phyloP scores from a whole-genome alignment of 495 filamentous ascomycete species.

The Penicillium macrosclerotiorum region DNA sequence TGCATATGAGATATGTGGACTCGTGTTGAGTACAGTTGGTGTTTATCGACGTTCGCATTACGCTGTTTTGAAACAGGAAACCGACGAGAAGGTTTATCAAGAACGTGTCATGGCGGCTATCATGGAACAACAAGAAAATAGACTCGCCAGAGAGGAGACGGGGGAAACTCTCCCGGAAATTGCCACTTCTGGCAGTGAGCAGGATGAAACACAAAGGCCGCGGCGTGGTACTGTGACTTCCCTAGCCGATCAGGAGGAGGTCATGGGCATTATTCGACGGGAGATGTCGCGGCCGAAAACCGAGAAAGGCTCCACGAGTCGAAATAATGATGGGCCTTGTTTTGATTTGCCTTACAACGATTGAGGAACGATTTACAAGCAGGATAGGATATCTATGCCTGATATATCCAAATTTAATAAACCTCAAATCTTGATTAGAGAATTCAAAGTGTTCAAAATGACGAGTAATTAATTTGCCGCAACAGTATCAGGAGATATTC shows the following conservation, averaged over 20 bases:
- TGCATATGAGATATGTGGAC: slow-evolving; percentile 32
- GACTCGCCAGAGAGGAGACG: background rate
- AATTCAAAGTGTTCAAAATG: too few species aligned
- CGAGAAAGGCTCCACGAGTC: slow-evolving; percentile 2
- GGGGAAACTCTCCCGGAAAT: background rate
- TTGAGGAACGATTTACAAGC: too few species aligned
- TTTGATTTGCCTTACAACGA: slow-evolving; percentile 15
- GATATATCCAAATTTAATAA: too few species aligned
- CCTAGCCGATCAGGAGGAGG: slow-evolving; percentile 6
- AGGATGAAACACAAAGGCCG: background rate
- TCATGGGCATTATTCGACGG: slow-evolving; percentile 11
- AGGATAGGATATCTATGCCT: too few species aligned
- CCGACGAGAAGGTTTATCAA: slow-evolving; percentile 21
- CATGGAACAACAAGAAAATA: slow-evolving; percentile 1
- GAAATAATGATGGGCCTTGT: slow-evolving; percentile 10
- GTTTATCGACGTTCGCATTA: slow-evolving; percentile 41
- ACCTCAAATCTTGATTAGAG: too few species aligned
- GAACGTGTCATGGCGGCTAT: slow-evolving; percentile 29
- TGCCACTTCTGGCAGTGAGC: background rate
- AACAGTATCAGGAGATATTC: too few species aligned
- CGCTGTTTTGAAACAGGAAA: slow-evolving; percentile 35
- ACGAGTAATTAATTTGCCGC: too few species aligned
- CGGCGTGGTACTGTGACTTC: slow-evolving; percentile 8
- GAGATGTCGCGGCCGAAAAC: slow-evolving; percentile 14
- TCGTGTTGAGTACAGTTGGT: slow-evolving; percentile 30